Evolutionary conservation across 192 early-diverging fungal species (phyloP).

Genomic region (Oehlia diaphana): DNA sequence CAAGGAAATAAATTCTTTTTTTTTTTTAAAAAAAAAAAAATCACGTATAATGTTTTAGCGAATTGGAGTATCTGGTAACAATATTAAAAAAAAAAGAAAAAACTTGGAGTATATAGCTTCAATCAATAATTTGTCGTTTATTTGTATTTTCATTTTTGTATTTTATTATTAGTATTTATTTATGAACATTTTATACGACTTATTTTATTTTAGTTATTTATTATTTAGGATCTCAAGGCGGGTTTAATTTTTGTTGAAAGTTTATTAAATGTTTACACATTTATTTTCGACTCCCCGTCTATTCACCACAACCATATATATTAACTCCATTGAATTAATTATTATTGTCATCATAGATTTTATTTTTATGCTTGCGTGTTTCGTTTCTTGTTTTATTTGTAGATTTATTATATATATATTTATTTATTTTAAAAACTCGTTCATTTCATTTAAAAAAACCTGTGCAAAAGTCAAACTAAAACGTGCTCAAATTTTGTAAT

Average conservation of each 20-base stretch:
- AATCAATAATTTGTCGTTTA: not conserved
- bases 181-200: not conserved
- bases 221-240: not conserved
- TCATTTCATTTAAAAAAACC: not conserved
- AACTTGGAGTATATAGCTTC: not conserved
- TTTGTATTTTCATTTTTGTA: too few relatives aligned
- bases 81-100: not conserved
- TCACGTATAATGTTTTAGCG: not conserved
- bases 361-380: too few relatives aligned
- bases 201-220: not conserved
- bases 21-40: not conserved
- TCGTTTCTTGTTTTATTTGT: too few relatives aligned
- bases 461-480: too few relatives aligned
- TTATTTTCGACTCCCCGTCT: not conserved
- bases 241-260: not conserved
- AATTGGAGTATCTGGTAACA: not conserved
- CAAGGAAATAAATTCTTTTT: constrained; percentile 14
- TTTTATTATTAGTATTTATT: not conserved
- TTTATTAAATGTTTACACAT: not conserved
- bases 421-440: not conserved
- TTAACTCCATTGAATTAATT: not conserved
- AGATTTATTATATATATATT: too few relatives aligned
- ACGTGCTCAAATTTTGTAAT: too few relatives aligned
- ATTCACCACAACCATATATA: not conserved
- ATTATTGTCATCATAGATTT: too few relatives aligned